Evolutionary conservation across 805 yeast species (phyloP).

Genomic region (Blastobotrys muscicola): DNA sequence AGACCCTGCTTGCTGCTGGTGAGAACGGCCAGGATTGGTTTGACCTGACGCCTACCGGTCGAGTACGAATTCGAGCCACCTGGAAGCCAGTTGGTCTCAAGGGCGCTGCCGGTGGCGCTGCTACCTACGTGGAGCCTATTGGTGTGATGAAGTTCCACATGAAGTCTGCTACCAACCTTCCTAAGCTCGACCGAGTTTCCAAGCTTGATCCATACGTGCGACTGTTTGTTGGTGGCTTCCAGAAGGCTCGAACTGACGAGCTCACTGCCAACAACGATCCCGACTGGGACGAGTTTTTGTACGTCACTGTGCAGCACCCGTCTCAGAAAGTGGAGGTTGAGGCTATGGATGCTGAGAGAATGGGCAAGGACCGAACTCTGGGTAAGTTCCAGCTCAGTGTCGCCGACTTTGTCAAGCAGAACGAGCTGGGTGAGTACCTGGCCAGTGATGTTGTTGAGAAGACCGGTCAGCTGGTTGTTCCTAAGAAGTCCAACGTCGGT

Average conservation of each 20-base stretch:
- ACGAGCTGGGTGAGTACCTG: conserved; percentile 48
- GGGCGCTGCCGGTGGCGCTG: conserved; percentile 45
- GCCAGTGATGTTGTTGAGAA: conserved; percentile 38
- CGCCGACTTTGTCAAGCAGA: conserved; percentile 54
- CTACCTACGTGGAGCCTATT: conserved; percentile 87
- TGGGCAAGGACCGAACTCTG: conserved; percentile 72
- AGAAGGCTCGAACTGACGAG: conserved; percentile 68
- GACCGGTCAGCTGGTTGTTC: conserved; percentile 54
- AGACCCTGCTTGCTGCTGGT: conserved; percentile 64
- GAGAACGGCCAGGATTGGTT: conserved; percentile 75
- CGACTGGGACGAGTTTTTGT: conserved; percentile 73
- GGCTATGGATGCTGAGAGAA: conserved; percentile 82
- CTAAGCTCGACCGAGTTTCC: conserved; percentile 82
- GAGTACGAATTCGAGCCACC: conserved; percentile 52
- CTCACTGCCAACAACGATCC: conserved; percentile 64
- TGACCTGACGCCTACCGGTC: conserved; percentile 59
- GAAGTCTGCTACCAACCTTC: conserved; percentile 60
- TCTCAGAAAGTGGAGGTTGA: conserved; percentile 78
- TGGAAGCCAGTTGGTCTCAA: conserved; percentile 83
- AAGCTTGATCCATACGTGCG: conserved; percentile 88
- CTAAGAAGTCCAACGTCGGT: conserved; percentile 78
- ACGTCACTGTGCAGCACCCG: conserved; percentile 72
- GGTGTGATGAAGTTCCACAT: conserved; percentile 75
- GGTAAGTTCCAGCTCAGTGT: conserved; percentile 72
- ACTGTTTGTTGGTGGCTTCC: conserved; percentile 65